Evolutionary conservation across 2,329 filamentous ascomycete genomes (phyloP).

Genomic region (Botryotinia globosa): DNA sequence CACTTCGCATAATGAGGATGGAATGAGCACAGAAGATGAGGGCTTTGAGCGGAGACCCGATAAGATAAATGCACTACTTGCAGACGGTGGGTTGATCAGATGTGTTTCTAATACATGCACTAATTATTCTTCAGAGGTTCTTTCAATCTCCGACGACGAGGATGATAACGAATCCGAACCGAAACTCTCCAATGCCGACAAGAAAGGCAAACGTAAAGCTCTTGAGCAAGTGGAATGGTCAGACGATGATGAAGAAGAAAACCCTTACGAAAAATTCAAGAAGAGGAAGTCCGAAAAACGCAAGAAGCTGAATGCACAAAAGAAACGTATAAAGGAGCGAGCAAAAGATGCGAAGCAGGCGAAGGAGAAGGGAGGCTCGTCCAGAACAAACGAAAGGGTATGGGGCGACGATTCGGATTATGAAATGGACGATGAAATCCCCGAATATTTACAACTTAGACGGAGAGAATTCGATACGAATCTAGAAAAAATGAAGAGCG

Average conservation of each 20-base stretch:
- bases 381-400: constrained; percentile 27
- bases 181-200: constrained; percentile 23
- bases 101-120: background rate
- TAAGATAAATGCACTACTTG: constrained; percentile 1
- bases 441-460: constrained; percentile 70
- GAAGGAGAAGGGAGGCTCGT: constrained; percentile 30
- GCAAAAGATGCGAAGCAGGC: constrained; percentile 42
- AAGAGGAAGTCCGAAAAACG: constrained; percentile 54
- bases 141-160: constrained; percentile 23
- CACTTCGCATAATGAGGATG: background rate
- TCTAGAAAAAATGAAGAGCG: constrained; percentile 58
- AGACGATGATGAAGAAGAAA: constrained; percentile 50
- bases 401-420: constrained; percentile 36
- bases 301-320: constrained; percentile 49
- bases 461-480: constrained; percentile 65
- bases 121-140: constrained; percentile 29
- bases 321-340: constrained; percentile 45
- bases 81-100: background rate
- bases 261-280: constrained; percentile 62
- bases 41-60: constrained; percentile 1
- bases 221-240: constrained; percentile 49
- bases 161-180: constrained; percentile 27
- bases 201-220: constrained; percentile 32
- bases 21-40: constrained; percentile 1
- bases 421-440: constrained; percentile 47